phyloP scores from a whole-genome alignment of 2,329 filamentous ascomycete species.

The Cordyceps farinosa region DNA sequence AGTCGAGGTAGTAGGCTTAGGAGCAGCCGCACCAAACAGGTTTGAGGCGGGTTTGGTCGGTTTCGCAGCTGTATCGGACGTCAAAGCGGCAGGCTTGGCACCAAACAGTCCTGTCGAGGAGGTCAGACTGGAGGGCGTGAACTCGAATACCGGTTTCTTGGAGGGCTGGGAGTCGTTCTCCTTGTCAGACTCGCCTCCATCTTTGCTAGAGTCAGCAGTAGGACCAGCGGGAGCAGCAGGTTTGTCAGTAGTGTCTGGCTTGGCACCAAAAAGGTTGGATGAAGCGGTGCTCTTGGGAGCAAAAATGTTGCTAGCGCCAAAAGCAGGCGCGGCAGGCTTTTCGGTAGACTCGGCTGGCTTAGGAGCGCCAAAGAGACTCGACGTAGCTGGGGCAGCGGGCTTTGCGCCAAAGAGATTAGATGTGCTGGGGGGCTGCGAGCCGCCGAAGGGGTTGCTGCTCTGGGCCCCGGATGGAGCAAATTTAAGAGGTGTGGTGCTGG shows the following conservation, averaged over 20 bases:
- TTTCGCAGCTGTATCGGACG: slow-evolving; percentile 28
- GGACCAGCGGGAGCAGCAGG: slow-evolving; percentile 22
- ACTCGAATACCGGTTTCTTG: slow-evolving; percentile 33
- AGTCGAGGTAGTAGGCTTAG: slow-evolving; percentile 26
- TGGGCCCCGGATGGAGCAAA: slow-evolving; percentile 40
- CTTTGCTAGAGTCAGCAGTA: slow-evolving; percentile 30
- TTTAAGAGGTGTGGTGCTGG: slow-evolving; percentile 52
- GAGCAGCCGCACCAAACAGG: slow-evolving; percentile 25
- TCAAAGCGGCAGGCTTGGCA: slow-evolving; percentile 29
- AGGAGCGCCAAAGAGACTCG: background rate
- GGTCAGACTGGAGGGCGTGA: slow-evolving; percentile 29
- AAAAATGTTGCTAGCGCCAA: slow-evolving; percentile 33
- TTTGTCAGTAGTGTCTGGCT: slow-evolving; percentile 27
- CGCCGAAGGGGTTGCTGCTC: slow-evolving; percentile 32
- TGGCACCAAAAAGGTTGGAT: slow-evolving; percentile 36
- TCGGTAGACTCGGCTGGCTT: background rate
- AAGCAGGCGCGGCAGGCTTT: slow-evolving; percentile 21
- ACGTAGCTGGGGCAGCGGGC: background rate
- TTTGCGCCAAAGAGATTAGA: slow-evolving; percentile 21
- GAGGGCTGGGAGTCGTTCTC: slow-evolving; percentile 39
- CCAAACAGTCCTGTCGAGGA: slow-evolving; percentile 27
- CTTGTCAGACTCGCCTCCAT: slow-evolving; percentile 42
- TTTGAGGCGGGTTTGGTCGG: slow-evolving; percentile 25
- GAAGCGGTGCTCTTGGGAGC: slow-evolving; percentile 34
- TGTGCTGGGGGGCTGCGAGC: slow-evolving; percentile 16